Percentiles rank a stretch among this genome's conserved stretches.
These are phyloP conservation scores for Cytospora schulzeri DNA, from an alignment of 2,329 filamentous ascomycete species.

Conservation along the genomic window DNA sequence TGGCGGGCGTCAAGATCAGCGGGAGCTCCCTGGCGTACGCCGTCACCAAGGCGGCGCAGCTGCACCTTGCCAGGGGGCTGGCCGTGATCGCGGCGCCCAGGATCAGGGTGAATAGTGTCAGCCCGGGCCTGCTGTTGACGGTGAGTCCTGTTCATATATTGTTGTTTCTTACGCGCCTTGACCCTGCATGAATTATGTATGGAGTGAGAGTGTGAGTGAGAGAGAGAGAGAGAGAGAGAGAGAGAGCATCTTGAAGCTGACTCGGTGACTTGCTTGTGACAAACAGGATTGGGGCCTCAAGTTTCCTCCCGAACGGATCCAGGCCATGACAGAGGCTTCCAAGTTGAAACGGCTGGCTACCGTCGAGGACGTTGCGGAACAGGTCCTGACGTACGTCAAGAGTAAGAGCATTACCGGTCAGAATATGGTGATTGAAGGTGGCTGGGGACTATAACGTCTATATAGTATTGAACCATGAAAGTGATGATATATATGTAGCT, in stretches of 20 bases:
- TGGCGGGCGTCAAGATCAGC: constrained; percentile 65
- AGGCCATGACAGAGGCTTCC: constrained; percentile 55
- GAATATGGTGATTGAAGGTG: constrained; percentile 54
- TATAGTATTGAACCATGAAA: background rate
- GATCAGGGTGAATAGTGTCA: constrained; percentile 62
- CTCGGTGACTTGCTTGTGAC: background rate
- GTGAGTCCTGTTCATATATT: constrained; percentile 42
- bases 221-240: no score
- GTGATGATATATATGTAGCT: background rate
- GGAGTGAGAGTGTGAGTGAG: no score
- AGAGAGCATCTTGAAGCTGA: background rate
- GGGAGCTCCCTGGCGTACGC: constrained; percentile 70
- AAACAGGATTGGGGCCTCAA: constrained; percentile 66
- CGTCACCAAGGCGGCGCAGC: constrained; percentile 74
- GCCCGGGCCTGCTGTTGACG: constrained; percentile 55
- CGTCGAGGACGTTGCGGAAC: constrained; percentile 58
- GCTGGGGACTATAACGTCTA: constrained; percentile 27
- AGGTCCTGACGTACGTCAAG: constrained; percentile 52
- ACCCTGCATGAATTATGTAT: no score
- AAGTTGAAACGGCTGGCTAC: constrained; percentile 61
- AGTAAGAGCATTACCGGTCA: constrained; percentile 54
- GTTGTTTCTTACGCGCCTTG: no score
- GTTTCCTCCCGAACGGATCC: constrained; percentile 59
- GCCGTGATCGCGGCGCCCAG: constrained; percentile 55
- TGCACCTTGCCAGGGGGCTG: constrained; percentile 59